Base-by-base conservation (phyloP, 306 rosid species). In the Gleditsia sinensis region DNA sequence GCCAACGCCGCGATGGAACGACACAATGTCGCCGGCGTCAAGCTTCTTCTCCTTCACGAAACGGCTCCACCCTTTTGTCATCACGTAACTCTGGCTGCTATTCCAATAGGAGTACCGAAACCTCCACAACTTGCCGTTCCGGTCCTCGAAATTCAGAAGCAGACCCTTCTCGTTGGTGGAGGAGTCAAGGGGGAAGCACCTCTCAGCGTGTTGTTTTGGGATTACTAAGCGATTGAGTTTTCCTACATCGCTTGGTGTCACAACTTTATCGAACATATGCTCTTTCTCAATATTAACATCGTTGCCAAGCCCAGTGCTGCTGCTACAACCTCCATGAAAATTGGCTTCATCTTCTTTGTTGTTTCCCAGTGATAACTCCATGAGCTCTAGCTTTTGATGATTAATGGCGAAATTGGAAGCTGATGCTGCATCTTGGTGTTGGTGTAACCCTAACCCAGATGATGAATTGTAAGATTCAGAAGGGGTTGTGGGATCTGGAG, bases 31-130 rank as follows among this genome's bases (percentile, higher is more conserved):
- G 1, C 98, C 98, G 0, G 98, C 92, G 20, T 92, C 91, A 0
- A 92, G 91, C 82, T 83, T 88, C 85, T 92, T 92, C 57, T 92
- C 98, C 80, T 90, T 92, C 10, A 92, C 98, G 13, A 92, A 92
- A 33, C 98, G 96, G 75, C 96, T 90, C 98, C 98, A 92, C 0
- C 98, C 98, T 25, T 90, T 92, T 9, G 98, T 92, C 92, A 92
- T 92, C 23, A 92, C 98, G 64, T 90, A 92, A 82, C 98, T 92
- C 76, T 92, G 98, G 83, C 96, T 90, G 74, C 98, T 92, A 58
- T 88, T 92, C 98, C 98, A 92, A 57, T 92, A 92, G 0, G 96
- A 92, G 72, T 92, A 92, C 69, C 98, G 72, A 74, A 92, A 92
- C 20, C 96, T 75, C 98, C 98, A 92, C 2, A 83, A 33, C 72